A percentile compares a stretch with the other conserved stretches of the same genome.
Evolutionary conservation across 768 basidiomycete species (phyloP).

Genomic region (Collybia sp.): DNA sequence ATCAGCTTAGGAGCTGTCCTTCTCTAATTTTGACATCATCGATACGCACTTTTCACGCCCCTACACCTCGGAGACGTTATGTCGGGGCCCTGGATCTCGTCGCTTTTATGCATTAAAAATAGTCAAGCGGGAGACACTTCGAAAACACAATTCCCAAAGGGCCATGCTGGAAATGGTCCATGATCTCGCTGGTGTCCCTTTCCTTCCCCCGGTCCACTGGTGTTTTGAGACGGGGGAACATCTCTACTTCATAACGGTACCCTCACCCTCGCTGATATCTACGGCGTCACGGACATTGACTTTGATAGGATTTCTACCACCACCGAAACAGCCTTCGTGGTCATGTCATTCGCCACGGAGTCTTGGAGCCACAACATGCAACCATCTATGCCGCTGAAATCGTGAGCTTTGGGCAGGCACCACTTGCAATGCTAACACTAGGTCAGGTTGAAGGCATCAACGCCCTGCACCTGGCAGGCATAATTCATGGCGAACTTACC

Average conservation of each 20-base stretch:
- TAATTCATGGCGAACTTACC: slow-evolving; percentile 41
- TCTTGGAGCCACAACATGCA: slow-evolving; percentile 28
- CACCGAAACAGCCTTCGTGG: slow-evolving; percentile 28
- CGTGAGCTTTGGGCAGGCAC: slow-evolving; percentile 21
- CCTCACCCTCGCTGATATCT: slow-evolving; percentile 2
- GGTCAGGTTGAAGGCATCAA: slow-evolving; percentile 32
- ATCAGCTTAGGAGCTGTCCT: slow-evolving; percentile 12
- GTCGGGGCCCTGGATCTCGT: slow-evolving; percentile 24
- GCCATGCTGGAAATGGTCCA: slow-evolving; percentile 29
- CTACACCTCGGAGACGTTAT: slow-evolving; percentile 10
- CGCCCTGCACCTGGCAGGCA: slow-evolving; percentile 37
- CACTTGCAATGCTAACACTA: background rate
- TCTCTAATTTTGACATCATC: slow-evolving; percentile 32
- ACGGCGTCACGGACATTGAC: background rate
- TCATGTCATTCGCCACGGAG: slow-evolving; percentile 25
- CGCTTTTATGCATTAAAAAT: slow-evolving; percentile 25
- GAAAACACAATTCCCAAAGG: slow-evolving; percentile 22
- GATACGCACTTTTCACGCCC: slow-evolving; percentile 5
- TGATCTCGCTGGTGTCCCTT: slow-evolving; percentile 24
- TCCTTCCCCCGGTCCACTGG: slow-evolving; percentile 33
- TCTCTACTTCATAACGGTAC: slow-evolving; percentile 36
- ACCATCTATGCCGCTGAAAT: slow-evolving; percentile 45
- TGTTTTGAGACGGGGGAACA: slow-evolving; percentile 34
- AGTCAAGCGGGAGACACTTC: slow-evolving; percentile 10
- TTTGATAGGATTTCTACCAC: background rate